Evolutionary conservation across 2,329 filamentous ascomycete species (phyloP).

Genomic region (Monosporascus sp.): DNA sequence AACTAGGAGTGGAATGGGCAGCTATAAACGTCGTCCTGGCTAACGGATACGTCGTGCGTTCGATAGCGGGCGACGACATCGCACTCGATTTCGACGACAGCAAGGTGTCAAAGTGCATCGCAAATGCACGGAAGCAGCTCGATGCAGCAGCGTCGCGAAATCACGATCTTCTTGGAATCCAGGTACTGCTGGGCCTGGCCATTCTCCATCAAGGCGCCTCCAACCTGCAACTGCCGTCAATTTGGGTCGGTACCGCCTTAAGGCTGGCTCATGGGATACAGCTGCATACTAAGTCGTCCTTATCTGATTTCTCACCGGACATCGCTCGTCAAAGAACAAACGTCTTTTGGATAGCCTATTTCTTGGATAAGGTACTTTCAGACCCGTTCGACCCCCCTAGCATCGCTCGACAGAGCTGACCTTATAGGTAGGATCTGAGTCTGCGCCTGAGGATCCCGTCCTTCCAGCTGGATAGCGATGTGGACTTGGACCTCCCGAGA

Average conservation of each 20-base stretch:
- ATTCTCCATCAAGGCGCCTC: constrained; percentile 32
- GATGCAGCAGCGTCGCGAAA: constrained; percentile 9
- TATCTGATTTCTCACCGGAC: constrained; percentile 18
- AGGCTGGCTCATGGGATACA: constrained; percentile 32
- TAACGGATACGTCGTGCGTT: constrained; percentile 26
- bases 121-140: constrained; percentile 32
- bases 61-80: constrained; percentile 12
- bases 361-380: constrained; percentile 31
- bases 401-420: constrained; percentile 2
- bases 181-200: constrained; percentile 34
- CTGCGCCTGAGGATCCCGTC: constrained; percentile 32
- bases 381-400: too few relatives aligned
- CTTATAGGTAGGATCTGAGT: constrained; percentile 27
- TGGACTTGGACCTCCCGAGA: constrained; percentile 34
- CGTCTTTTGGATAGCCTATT: constrained; percentile 38
- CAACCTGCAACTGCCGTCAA: constrained; percentile 31
- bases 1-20: constrained; percentile 28
- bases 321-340: constrained; percentile 30
- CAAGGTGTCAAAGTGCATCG: constrained; percentile 25
- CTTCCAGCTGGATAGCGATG: constrained; percentile 33
- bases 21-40: constrained; percentile 35
- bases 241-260: constrained; percentile 34
- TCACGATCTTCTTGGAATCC: constrained; percentile 29
- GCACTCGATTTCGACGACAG: constrained; percentile 9
- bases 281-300: constrained; percentile 26